Percentiles rank a stretch among this genome's conserved stretches.
Evolutionary conservation across 208 protist genomes (phyloP).

Genomic region (Acanthamoeba triangularis): DNA sequence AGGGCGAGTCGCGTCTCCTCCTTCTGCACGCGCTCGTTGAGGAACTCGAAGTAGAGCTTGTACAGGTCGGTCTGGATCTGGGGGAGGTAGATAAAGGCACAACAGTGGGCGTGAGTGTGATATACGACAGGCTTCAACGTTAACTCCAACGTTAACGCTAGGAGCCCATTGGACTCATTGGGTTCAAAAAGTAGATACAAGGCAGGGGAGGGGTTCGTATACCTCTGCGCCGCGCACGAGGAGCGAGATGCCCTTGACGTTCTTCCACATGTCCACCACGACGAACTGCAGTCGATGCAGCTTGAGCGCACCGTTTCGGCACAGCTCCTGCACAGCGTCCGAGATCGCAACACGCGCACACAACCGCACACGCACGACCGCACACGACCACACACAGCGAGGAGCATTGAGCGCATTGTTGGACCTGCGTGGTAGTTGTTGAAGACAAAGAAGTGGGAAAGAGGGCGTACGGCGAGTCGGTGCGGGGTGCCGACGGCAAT

Average conservation of each 20-base stretch:
- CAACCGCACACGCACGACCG: background rate
- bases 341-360: background rate
- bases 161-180: too few species aligned
- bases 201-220: background rate
- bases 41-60: slow-evolving; percentile 36
- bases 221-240: slow-evolving; percentile 10
- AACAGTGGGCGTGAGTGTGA: background rate
- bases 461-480: background rate
- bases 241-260: slow-evolving; percentile 46
- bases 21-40: slow-evolving; percentile 19
- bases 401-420: background rate
- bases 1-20: background rate
- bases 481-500: slow-evolving; percentile 17
- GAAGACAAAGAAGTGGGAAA: background rate
- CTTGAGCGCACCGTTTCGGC: slow-evolving; percentile 21
- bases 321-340: background rate
- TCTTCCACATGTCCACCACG: slow-evolving; percentile 51
- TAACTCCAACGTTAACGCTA: too few species aligned
- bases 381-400: too few species aligned
- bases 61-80: slow-evolving; percentile 16
- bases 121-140: background rate
- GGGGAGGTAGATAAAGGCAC: background rate
- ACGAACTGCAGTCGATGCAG: slow-evolving; percentile 11
- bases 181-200: too few species aligned
- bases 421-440: background rate